Conservation (phyloP, 306 rosid genomes). For the Mimosa pudica region DNA sequence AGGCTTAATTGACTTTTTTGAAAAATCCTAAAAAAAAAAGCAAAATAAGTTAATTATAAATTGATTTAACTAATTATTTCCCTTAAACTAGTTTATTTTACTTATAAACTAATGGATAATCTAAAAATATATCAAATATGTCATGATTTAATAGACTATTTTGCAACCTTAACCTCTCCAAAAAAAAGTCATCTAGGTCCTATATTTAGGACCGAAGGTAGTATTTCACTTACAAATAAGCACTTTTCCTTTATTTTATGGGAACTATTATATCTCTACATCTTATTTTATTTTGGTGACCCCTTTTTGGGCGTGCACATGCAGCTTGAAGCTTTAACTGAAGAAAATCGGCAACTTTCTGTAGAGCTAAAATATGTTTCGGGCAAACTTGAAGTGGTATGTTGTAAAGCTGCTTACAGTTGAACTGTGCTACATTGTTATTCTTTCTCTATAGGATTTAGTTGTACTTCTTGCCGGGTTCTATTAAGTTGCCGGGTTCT, state of each 20-base stretch:
- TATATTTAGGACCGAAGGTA: no score
- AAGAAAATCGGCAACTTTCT: constrained; percentile 51
- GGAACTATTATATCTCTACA: background rate
- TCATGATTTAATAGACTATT: no score
- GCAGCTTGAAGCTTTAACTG: constrained; percentile 60
- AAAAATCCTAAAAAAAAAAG: no score
- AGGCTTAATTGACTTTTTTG: no score
- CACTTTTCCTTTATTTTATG: background rate
- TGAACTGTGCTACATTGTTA: constrained; percentile 3
- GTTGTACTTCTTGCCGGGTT: constrained; percentile 21
- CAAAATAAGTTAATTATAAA: no score
- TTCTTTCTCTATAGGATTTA: background rate
- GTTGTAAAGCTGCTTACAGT: constrained; percentile 26
- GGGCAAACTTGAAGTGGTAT: constrained; percentile 71
- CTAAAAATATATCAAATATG: no score
- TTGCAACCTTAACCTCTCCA: no score
- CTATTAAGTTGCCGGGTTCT: background rate
- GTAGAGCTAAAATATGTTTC: constrained; percentile 56
- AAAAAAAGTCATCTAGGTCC: no score
- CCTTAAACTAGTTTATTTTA: no score
- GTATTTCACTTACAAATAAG: no score
- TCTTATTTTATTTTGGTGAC: background rate
- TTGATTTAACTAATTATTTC: no score
- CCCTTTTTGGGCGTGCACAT: constrained; percentile 1
- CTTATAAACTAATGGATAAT: no score